These are phyloP conservation scores for Fusarium bactridioides DNA, from an alignment of 2,329 filamentous ascomycete species.

Conservation along the genomic window DNA sequence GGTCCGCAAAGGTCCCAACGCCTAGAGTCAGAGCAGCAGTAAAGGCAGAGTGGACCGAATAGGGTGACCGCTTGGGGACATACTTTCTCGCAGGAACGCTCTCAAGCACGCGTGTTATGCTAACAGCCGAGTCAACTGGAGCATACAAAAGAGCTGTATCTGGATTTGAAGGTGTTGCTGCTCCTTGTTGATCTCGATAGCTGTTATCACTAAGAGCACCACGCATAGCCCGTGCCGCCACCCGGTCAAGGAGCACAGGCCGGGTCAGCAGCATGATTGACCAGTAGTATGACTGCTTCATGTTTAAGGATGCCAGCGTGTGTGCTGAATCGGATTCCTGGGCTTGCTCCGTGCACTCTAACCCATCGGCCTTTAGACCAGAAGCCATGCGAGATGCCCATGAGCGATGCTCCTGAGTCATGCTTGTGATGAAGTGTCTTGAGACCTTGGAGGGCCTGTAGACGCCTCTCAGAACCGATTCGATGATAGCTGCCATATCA, in stretches of 20 bases:
- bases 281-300: neutral
- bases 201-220: neutral
- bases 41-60: neutral
- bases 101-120: neutral
- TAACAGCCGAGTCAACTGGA: neutral
- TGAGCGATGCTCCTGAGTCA: neutral
- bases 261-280: neutral
- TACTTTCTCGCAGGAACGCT: too few species aligned
- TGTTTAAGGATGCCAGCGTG: accelerated
- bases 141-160: neutral
- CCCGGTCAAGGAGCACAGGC: neutral
- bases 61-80: neutral
- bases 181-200: too few species aligned
- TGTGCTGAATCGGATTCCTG: too few species aligned
- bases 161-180: neutral
- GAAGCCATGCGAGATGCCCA: neutral
- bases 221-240: too few species aligned
- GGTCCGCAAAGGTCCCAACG: neutral
- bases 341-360: neutral
- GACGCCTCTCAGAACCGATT: neutral
- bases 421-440: neutral
- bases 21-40: neutral
- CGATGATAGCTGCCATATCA: neutral
- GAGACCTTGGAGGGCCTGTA: neutral
- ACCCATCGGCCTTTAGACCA: accelerated